Evolutionary conservation across 495 filamentous ascomycete genomes (phyloP), one percentile per base, ranked within the genome.

Genomic region (Lophiostoma macrostomum): DNA sequence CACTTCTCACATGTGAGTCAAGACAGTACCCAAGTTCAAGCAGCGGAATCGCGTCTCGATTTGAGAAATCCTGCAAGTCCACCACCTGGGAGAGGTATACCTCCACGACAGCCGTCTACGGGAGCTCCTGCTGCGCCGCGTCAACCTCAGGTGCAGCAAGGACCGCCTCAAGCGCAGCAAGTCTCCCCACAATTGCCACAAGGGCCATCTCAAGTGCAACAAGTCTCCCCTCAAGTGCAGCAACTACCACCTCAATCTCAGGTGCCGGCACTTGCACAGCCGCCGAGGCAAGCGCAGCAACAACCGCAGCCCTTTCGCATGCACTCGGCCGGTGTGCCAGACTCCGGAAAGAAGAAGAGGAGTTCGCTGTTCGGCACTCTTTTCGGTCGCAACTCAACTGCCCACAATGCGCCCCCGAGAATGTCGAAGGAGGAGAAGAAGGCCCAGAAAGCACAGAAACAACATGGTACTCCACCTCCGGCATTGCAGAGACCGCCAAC

Each of bases 281-380:
- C n/a, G n/a, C n/a, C n/a, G n/a, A n/a, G n/a, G n/a, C n/a, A n/a
- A n/a, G n/a, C n/a, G n/a, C n/a, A n/a, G n/a, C n/a, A n/a, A 31
- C 27, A 45, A 19, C 22, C 60, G 12, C 60, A 58, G 12, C 53
- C n/a, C n/a, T n/a, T n/a, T n/a, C n/a, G 50, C 13, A 16, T 28
- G 4, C 29, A 49, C 19, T 47, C 53, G 11, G 44, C 58, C 11
- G 43, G 20, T 12, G 5, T 42, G 8, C 42, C 55, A 19, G 69
- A 71, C 31, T 37, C 63, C 14, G 64, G 69, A 13, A 77, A 76
- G 67, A 79, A 77, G 57, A 75, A 71, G 29, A 63, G 74, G 24
- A 76, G 77, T 45, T 77, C 74, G 1, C 64, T 64, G 10, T 56
- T 78, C 23, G 68, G 72, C 4, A 55, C 44, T 16, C 34, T 71